A percentile compares a stretch with the other conserved stretches of the same genome.
phyloP scores from a whole-genome alignment of 192 early-diverging fungal species.

The Coemansia sp. region DNA sequence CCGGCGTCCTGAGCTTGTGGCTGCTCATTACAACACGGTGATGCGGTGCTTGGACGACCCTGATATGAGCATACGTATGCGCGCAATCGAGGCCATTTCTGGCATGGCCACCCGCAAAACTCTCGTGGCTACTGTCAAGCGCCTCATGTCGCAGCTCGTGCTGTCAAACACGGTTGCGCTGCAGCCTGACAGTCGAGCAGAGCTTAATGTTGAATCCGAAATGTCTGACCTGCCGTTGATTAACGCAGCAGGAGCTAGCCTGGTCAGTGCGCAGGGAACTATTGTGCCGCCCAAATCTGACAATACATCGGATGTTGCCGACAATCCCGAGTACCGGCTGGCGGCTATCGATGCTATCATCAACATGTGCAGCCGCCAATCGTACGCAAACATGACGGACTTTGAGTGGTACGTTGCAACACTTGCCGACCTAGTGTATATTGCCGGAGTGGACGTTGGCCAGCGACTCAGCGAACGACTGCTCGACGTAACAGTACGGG shows the following conservation, averaged over 20 bases:
- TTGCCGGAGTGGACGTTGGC: constrained; percentile 78
- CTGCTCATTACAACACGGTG: constrained; percentile 79
- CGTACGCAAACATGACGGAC: constrained; percentile 79
- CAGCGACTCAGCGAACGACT: constrained; percentile 68
- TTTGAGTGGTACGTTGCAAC: constrained; percentile 96
- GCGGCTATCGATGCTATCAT: constrained; percentile 83
- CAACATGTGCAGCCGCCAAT: constrained; percentile 77
- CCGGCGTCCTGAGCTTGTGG: constrained; percentile 80
- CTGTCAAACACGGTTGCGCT: constrained; percentile 55
- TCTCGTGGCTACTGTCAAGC: constrained; percentile 77
- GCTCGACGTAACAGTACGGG: constrained; percentile 87
- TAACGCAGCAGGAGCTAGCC: constrained; percentile 26
- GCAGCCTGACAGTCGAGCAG: constrained; percentile 6
- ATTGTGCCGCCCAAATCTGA: constrained; percentile 14
- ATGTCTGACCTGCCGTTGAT: neutral
- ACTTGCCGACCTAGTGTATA: constrained; percentile 74
- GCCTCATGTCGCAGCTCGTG: constrained; percentile 74
- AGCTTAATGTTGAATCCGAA: neutral
- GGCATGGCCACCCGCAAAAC: constrained; percentile 81
- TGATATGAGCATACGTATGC: constrained; percentile 87
- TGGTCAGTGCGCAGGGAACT: constrained; percentile 33
- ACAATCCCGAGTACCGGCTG: constrained; percentile 67
- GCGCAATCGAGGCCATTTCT: constrained; percentile 82
- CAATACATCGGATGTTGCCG: constrained; percentile 21
- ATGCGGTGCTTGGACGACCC: constrained; percentile 87